A percentile compares a stretch with the other conserved stretches of the same genome.
phyloP scores from a whole-genome alignment of 148 eudicot species.

The Camellia granthamiana region DNA sequence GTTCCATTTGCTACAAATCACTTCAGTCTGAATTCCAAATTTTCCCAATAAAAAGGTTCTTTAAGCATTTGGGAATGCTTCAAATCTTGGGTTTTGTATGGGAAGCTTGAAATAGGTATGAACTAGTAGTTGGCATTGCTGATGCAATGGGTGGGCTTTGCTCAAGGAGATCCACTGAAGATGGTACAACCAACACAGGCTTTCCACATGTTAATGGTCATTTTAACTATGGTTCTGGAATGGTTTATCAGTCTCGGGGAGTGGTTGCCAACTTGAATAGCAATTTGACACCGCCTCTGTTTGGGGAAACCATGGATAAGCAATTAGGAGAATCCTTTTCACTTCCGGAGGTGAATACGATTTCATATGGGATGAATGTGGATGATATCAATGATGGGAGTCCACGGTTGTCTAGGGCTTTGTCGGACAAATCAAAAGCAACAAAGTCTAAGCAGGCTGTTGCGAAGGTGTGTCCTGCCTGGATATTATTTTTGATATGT shows the following conservation, averaged over 20 bases:
- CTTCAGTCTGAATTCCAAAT: slow-evolving; percentile 3
- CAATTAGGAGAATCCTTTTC: slow-evolving; percentile 56
- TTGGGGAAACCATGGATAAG: slow-evolving; percentile 40
- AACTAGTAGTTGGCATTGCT: slow-evolving; percentile 21
- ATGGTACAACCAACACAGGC: slow-evolving; percentile 45
- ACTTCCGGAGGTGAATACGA: slow-evolving; percentile 44
- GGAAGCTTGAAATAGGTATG: slow-evolving; percentile 27
- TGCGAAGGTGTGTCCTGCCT: slow-evolving; percentile 57
- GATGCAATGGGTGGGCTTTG: slow-evolving; percentile 85
- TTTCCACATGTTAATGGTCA: slow-evolving; percentile 63
- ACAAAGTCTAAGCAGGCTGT: slow-evolving; percentile 71
- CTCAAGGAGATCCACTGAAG: slow-evolving; percentile 74
- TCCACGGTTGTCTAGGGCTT: slow-evolving; percentile 64
- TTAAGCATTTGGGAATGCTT: slow-evolving; percentile 12
- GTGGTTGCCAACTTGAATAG: slow-evolving; percentile 30
- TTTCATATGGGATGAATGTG: slow-evolving; percentile 25
- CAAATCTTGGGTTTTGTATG: not conserved
- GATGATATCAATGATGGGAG: slow-evolving; percentile 77
- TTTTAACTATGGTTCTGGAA: slow-evolving; percentile 36
- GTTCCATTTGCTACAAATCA: slow-evolving; percentile 7
- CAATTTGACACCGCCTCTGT: slow-evolving; percentile 22
- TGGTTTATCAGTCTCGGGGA: slow-evolving; percentile 43
- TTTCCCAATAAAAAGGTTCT: not conserved
- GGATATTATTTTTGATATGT: not conserved
- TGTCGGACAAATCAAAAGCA: slow-evolving; percentile 67